Evolutionary conservation across 2,329 filamentous ascomycete genomes (phyloP).

Genomic region (Orbilia quercus): DNA sequence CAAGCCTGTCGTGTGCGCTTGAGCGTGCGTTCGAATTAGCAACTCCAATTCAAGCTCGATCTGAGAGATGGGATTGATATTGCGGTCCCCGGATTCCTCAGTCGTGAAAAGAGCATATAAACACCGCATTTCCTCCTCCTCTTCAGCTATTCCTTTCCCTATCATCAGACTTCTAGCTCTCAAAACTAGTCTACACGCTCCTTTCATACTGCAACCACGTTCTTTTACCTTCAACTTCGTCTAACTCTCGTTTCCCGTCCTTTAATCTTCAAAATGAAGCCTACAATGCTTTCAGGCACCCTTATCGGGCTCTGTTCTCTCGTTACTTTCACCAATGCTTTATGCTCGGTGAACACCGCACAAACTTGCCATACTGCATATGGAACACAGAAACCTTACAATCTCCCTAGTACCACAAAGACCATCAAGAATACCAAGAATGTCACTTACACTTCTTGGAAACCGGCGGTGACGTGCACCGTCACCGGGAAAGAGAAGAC

Average conservation of each 20-base stretch:
- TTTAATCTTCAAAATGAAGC: conserved; percentile 15
- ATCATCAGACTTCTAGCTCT: background rate
- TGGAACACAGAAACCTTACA: background rate
- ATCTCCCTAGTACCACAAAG: background rate
- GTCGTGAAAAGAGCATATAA: conserved; percentile 15
- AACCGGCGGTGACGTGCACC: conserved; percentile 2
- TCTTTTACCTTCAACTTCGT: conserved; percentile 5
- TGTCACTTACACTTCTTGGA: conserved; percentile 5
- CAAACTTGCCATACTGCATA: conserved; percentile 8
- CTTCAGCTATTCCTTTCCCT: background rate
- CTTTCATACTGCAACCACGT: background rate
- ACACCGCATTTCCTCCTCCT: background rate
- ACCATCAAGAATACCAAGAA: background rate
- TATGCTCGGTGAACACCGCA: background rate
- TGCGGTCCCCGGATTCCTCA: background rate
- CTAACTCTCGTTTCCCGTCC: background rate
- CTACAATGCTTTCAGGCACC: conserved; percentile 14
- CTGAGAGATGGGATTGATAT: background rate
- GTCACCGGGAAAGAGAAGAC: conserved; percentile 10
- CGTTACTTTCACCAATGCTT: background rate
- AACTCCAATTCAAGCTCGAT: background rate
- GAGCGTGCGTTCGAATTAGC: conserved; percentile 7
- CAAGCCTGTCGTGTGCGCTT: background rate
- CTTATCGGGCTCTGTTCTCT: background rate
- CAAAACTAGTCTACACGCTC: too few relatives aligned